Evolutionary conservation across 208 protist species (phyloP), one percentile per base, ranked within the genome.

Genomic region (Acanthamoeba sp.): DNA sequence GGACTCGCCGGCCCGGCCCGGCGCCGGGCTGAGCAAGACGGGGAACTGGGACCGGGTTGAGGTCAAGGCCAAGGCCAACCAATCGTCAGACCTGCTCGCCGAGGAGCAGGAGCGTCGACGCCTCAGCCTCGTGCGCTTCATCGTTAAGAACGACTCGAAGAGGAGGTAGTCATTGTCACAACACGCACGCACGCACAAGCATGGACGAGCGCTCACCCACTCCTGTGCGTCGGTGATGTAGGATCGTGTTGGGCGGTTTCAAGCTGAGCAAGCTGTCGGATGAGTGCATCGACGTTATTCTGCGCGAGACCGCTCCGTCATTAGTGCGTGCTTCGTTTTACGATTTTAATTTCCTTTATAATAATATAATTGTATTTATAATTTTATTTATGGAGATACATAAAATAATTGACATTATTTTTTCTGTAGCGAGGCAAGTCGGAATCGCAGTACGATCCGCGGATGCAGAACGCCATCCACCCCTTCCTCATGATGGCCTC

Each of bases 241-340:
- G 84, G 62, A n/a, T 91, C 4, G 84, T 91, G 45, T 48, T 91
- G 84, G 84, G 84, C 6, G 84, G 84, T 10, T 91, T 91, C 34
- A 91, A 91, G 62, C 62, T 91, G 84, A 91, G 84, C 84, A 91
- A 91, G 52, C 62, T 91, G 20, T 91, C 84, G 0, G n/a, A 91
- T 3, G 62, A 71, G 32, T 38, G 32, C 40, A 32, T 91, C 7
- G 84, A 91, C 0, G 42, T 91, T 7, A 73, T 91, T n/a, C 29
- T 91, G 2, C 52, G 52, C 2, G 84, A 91, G 34, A 71, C 84
- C 4, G 2, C 12, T 27, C 14, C 64, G 6, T 71, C 64, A 5
- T 40, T n/a, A n/a, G 64, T 71, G 36, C 64, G 38, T 4, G 24
- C 24, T 69, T 69, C 24, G 9, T 69, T 6, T 69, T 69, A 4